Evolutionary conservation across 805 yeast species (phyloP).

Genomic region (Spathaspora arborariae): DNA sequence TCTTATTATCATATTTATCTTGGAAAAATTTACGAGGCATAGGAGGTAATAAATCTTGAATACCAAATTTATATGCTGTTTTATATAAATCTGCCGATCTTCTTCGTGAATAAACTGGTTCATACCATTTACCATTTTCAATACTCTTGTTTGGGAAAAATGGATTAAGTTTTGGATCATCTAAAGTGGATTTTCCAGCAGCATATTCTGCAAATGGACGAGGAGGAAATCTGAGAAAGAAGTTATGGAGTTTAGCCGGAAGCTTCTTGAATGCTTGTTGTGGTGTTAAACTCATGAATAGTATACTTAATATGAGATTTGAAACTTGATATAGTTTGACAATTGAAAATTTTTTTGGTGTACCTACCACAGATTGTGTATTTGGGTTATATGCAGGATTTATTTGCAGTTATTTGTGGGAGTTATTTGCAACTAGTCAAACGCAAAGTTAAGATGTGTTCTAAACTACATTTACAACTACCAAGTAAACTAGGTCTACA

Average conservation of each 20-base stretch:
- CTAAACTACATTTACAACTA: too few species aligned
- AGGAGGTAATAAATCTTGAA: slow-evolving; percentile 71
- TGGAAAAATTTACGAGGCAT: slow-evolving; percentile 68
- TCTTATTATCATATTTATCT: slow-evolving; percentile 69
- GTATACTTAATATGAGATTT: too few species aligned
- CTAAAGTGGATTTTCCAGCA: slow-evolving; percentile 57
- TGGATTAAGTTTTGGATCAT: slow-evolving; percentile 76
- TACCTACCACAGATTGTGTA: neutral
- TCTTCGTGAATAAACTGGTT: slow-evolving; percentile 74
- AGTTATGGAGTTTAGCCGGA: slow-evolving; percentile 66
- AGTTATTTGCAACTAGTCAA: neutral
- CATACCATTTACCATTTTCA: slow-evolving; percentile 70
- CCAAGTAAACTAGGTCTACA: too few species aligned
- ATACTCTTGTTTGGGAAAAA: slow-evolving; percentile 84
- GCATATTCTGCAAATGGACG: slow-evolving; percentile 69
- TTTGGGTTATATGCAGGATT: neutral
- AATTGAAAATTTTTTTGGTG: slow-evolving; percentile 1
- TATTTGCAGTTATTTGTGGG: neutral
- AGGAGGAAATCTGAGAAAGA: slow-evolving; percentile 83
- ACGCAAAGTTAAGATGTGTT: too few species aligned
- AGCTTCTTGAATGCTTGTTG: slow-evolving; percentile 53
- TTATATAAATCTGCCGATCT: slow-evolving; percentile 82
- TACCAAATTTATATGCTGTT: slow-evolving; percentile 77
- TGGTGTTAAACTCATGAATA: slow-evolving; percentile 29
- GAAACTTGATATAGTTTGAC: neutral